Percentiles rank a stretch among this genome's conserved stretches.
phyloP scores from a whole-genome alignment of 2,329 filamentous ascomycete species.

The Calonectria hawksworthii region DNA sequence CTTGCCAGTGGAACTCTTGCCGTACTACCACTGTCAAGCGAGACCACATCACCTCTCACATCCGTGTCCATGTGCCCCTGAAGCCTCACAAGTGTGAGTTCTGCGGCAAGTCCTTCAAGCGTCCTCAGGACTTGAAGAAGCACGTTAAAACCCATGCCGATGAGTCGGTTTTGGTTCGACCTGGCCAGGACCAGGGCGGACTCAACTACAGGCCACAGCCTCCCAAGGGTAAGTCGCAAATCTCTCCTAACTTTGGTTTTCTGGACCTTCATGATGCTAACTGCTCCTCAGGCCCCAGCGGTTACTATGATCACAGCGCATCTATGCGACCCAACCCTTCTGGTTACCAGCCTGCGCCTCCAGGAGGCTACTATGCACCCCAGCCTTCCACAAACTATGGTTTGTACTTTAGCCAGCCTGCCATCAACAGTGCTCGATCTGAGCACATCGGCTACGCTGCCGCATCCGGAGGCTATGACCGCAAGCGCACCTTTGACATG shows the following conservation, averaged over 20 bases:
- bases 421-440: constrained; percentile 65
- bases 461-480: constrained; percentile 71
- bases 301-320: constrained; percentile 76
- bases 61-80: constrained; percentile 97
- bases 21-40: constrained; percentile 98
- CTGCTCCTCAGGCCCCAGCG: constrained; percentile 63
- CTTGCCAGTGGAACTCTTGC: constrained; percentile 97
- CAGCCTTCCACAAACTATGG: constrained; percentile 72
- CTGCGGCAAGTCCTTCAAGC: constrained; percentile 99
- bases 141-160: constrained; percentile 99
- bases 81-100: constrained; percentile 99
- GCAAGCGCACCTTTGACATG: constrained; percentile 89
- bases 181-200: constrained; percentile 65
- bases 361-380: constrained; percentile 69
- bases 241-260: constrained; percentile 22
- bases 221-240: constrained; percentile 64
- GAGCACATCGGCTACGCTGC: constrained; percentile 76
- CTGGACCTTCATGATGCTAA: constrained; percentile 55
- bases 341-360: constrained; percentile 68
- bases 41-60: constrained; percentile 99
- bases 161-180: constrained; percentile 81
- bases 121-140: constrained; percentile 98
- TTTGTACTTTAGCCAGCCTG: constrained; percentile 82
- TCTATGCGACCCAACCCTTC: constrained; percentile 71
- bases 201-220: constrained; percentile 68